Conservation (phyloP, 1,139 yeast species). For the Yamadazyma epiphylla region DNA sequence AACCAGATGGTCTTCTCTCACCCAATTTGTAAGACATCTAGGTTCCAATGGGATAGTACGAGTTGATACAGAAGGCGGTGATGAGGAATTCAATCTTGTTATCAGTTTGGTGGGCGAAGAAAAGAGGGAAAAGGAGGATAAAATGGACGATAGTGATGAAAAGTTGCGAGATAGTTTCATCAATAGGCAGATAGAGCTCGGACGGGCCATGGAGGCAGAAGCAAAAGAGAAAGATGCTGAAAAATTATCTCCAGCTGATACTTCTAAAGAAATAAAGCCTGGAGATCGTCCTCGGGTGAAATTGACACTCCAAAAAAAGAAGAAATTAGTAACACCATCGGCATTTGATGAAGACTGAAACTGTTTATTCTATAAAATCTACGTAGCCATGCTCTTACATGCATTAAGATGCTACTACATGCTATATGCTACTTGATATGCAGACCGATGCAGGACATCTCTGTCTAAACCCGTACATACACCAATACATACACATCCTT, state of each 20-base stretch:
- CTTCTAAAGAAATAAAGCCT: constrained; percentile 1
- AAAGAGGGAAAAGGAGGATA: constrained; percentile 46
- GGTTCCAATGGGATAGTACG: constrained; percentile 57
- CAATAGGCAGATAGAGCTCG: constrained; percentile 51
- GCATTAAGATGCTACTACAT: too few species aligned
- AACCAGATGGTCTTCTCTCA: constrained; percentile 71
- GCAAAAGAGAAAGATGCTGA: too few species aligned
- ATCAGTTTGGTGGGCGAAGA: constrained; percentile 25
- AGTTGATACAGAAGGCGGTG: constrained; percentile 43
- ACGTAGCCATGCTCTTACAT: too few species aligned
- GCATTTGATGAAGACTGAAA: constrained; percentile 7
- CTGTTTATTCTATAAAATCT: too few species aligned
- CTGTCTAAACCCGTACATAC: constrained; percentile 43
- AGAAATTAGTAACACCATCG: constrained; percentile 4
- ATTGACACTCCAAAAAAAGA: constrained; percentile 4
- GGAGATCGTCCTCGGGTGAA: constrained; percentile 4
- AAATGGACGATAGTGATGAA: constrained; percentile 8
- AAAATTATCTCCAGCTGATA: neutral
- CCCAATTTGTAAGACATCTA: constrained; percentile 66
- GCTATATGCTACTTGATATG: too few species aligned
- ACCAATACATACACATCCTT: constrained; percentile 72
- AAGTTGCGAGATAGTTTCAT: constrained; percentile 32
- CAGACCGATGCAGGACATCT: too few species aligned
- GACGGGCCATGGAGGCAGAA: constrained; percentile 15
- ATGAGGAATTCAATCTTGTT: constrained; percentile 35